Conservation (phyloP, 2,329 filamentous ascomycete species). For the Cladosporium cucumerinum region DNA sequence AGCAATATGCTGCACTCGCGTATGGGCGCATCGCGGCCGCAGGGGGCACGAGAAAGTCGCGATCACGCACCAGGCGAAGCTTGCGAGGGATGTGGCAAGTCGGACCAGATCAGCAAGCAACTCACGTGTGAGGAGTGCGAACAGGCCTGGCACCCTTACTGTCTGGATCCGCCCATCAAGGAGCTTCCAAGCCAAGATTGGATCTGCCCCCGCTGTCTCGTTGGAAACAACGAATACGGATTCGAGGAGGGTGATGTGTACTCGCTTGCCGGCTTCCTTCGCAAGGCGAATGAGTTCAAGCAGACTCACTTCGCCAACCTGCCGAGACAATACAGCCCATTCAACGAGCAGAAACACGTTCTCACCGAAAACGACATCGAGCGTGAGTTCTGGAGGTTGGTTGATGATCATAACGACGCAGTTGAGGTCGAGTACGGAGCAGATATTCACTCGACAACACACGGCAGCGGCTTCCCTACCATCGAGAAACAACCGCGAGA, state of each 20-base stretch:
- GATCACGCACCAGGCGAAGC: constrained; percentile 59
- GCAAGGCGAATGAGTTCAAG: constrained; percentile 93
- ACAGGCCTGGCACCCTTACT: constrained; percentile 78
- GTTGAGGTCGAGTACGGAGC: constrained; percentile 98
- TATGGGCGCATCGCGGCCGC: constrained; percentile 68
- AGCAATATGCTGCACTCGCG: constrained; percentile 96
- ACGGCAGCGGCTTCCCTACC: constrained; percentile 94
- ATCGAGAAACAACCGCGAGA: constrained; percentile 86
- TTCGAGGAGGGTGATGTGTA: constrained; percentile 97
- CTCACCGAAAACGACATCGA: constrained; percentile 96
- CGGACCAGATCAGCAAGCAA: constrained; percentile 67
- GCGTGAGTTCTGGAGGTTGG: constrained; percentile 92
- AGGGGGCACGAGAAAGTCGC: constrained; percentile 53
- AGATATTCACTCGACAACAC: constrained; percentile 96
- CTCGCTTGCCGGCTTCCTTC: constrained; percentile 91
- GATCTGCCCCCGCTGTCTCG: constrained; percentile 93
- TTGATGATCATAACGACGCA: constrained; percentile 89
- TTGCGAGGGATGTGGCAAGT: constrained; percentile 83
- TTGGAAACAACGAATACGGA: constrained; percentile 93
- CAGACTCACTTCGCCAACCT: constrained; percentile 80
- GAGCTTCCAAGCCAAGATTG: constrained; percentile 82
- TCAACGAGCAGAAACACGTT: constrained; percentile 73
- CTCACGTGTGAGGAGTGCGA: constrained; percentile 91
- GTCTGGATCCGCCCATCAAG: constrained; percentile 81
- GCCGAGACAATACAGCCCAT: constrained; percentile 62